These are phyloP conservation scores for Atkinsonella texensis DNA, from an alignment of 2,329 filamentous ascomycete genomes.

Conservation along the genomic window DNA sequence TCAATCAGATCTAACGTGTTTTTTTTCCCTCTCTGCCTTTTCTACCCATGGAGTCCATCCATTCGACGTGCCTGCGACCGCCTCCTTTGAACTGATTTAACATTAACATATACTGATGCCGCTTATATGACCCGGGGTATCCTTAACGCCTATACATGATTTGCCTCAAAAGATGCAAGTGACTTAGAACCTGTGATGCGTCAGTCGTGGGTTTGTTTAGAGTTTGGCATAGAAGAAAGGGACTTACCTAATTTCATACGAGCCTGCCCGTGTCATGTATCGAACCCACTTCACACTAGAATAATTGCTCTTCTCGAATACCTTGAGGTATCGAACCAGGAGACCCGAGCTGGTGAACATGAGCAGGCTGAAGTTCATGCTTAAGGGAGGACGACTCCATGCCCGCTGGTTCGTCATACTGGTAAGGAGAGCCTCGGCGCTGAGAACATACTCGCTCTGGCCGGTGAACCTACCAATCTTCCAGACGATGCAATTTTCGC, in stretches of 20 bases:
- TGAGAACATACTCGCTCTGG: slow-evolving; percentile 92
- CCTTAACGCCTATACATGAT: slow-evolving; percentile 2
- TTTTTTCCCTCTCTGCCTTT: not conserved
- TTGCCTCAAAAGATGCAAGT: slow-evolving; percentile 4
- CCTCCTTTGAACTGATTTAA: not conserved
- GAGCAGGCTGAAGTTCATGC: slow-evolving; percentile 80
- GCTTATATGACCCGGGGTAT: not conserved
- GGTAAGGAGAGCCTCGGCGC: slow-evolving; percentile 82
- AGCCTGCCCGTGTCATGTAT: slow-evolving; percentile 96
- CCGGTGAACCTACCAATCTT: slow-evolving; percentile 98
- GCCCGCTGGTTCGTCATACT: slow-evolving; percentile 98
- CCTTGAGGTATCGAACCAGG: slow-evolving; percentile 88
- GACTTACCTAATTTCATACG: slow-evolving; percentile 81
- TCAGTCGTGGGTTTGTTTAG: slow-evolving; percentile 7
- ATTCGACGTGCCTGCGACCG: not conserved
- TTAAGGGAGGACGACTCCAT: slow-evolving; percentile 89
- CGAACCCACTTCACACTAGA: slow-evolving; percentile 98
- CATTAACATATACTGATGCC: not conserved
- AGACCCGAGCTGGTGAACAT: slow-evolving; percentile 98
- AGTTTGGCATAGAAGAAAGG: no score
- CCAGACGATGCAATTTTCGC: slow-evolving; percentile 97
- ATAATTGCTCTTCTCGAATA: slow-evolving; percentile 99
- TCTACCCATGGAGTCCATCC: not conserved
- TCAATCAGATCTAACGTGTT: not conserved
- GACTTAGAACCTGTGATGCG: slow-evolving; percentile 21